These are phyloP conservation scores for Neostapfia colusana DNA, from an alignment of 176 grass and related monocot species.

Conservation along the genomic window DNA sequence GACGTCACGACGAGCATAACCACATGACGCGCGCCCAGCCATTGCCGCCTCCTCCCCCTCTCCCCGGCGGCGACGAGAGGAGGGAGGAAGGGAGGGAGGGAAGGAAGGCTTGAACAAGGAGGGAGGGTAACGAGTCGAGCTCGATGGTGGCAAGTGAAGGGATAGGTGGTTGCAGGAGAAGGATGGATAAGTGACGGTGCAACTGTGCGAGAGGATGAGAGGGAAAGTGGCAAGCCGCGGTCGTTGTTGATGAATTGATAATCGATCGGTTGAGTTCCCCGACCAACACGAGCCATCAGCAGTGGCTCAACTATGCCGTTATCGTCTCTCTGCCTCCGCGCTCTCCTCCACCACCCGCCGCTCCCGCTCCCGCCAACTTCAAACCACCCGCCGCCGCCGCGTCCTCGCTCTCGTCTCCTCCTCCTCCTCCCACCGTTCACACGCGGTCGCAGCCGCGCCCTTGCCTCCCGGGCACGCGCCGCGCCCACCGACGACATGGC, in stretches of 20 bases:
- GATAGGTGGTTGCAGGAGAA: conserved; percentile 10
- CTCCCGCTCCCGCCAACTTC: conserved; percentile 37
- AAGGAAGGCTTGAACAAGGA: neutral
- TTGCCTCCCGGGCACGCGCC: neutral
- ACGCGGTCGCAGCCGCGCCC: neutral
- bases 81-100: no score
- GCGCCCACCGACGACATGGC: conserved; percentile 37
- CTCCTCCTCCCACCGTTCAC: conserved; percentile 6
- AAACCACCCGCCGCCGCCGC: conserved; percentile 18
- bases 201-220: neutral
- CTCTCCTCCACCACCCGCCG: neutral
- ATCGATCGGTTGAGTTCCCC: neutral
- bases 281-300: neutral
- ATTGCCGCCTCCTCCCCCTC: conserved; percentile 14
- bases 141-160: conserved; percentile 25
- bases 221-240: neutral
- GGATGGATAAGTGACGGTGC: neutral
- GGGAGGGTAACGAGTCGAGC: neutral
- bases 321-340: conserved; percentile 21
- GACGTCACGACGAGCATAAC: neutral
- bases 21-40: neutral
- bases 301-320: conserved; percentile 36
- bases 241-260: neutral
- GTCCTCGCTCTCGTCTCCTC: neutral
- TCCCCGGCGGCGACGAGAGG: neutral